Evolutionary conservation across 768 basidiomycete species (phyloP), one percentile per base, ranked within the genome.

Genomic region (Sistotremastrum niveocremeum): DNA sequence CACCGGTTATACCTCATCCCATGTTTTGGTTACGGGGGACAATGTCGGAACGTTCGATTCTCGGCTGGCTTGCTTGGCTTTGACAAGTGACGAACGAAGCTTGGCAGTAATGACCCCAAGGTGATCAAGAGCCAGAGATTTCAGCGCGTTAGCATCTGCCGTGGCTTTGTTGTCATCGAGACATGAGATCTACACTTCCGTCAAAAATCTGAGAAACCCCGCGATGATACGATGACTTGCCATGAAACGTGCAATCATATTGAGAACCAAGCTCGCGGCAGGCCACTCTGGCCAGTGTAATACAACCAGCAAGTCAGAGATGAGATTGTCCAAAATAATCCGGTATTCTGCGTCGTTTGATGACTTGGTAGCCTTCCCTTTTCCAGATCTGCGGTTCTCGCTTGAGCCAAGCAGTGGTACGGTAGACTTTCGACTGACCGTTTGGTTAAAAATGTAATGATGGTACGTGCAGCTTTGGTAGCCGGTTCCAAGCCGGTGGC

Each of bases 211-310:
- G 28, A 33, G 4, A n/a, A 10, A 34, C 10, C 36, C 1, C 3
- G 9, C 4, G 8, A 37, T 34, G 42, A 38, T 11, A 44, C 33
- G 20, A 5, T 29, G 9, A 53, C 71, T 7, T 49, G 89, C 93
- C 87, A 98, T 87, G 53, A 80, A 81, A 58, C 81, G 84, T 51
- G 80, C 84, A 5, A 81, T 76, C 41, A 95, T 81, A 39, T 73
- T 76, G 35, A 98, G 64, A 36, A 95, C 68, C 11, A 95, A 62
- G 38, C 79, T 73, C 2, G 95, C 87, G 7, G 87, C 93, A 5
- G 95, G 95, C 91, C 94, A 99, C 62, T 99, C 95, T 0, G 95
- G 93, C 78, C 87, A 87, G 59, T 84, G 91, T 5, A 97, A 67
- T 12, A 95, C 90, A 6, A 75, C 73, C 28, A 98, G 71, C 28